Percentiles rank a stretch among this genome's conserved stretches.
Conservation (phyloP, 768 basidiomycete genomes). For the Boletus patriciae region DNA sequence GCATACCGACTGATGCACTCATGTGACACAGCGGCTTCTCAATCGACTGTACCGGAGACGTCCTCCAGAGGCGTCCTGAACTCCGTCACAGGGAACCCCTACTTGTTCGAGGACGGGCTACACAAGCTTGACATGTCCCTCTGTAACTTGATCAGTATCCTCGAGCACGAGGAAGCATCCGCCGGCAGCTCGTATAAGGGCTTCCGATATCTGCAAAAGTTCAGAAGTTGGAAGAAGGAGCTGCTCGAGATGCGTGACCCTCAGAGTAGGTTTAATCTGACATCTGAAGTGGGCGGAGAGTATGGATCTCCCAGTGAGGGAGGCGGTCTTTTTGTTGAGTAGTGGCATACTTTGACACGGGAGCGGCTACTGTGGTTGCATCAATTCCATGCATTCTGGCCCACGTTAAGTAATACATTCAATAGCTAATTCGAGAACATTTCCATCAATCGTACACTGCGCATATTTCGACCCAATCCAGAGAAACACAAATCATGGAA, state of each 20-base stretch:
- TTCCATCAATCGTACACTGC: slow-evolving; percentile 13
- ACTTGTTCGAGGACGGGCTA: slow-evolving; percentile 43
- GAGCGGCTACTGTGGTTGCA: not conserved
- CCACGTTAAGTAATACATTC: slow-evolving; percentile 3
- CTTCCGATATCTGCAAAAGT: slow-evolving; percentile 39
- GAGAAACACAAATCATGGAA: slow-evolving; percentile 7
- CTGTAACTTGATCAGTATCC: slow-evolving; percentile 41
- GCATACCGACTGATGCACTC: not conserved
- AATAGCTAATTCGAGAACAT: slow-evolving; percentile 1
- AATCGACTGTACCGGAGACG: slow-evolving; percentile 21
- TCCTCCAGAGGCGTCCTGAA: slow-evolving; percentile 20
- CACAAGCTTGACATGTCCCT: slow-evolving; percentile 45
- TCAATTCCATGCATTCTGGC: not conserved
- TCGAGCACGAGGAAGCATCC: slow-evolving; percentile 44
- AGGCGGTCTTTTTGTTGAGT: slow-evolving; percentile 32
- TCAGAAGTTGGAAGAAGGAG: slow-evolving; percentile 44
- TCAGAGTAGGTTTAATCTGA: not conserved
- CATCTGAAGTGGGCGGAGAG: not conserved
- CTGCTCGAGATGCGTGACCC: slow-evolving; percentile 30
- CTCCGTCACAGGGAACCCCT: slow-evolving; percentile 46
- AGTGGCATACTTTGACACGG: not conserved
- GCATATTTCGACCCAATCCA: not conserved
- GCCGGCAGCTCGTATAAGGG: slow-evolving; percentile 36
- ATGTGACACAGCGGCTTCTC: slow-evolving; percentile 22
- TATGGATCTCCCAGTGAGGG: slow-evolving; percentile 8